Conservation (phyloP, 1,284 basidiomycete species). For the Schizophyllum amplum region DNA sequence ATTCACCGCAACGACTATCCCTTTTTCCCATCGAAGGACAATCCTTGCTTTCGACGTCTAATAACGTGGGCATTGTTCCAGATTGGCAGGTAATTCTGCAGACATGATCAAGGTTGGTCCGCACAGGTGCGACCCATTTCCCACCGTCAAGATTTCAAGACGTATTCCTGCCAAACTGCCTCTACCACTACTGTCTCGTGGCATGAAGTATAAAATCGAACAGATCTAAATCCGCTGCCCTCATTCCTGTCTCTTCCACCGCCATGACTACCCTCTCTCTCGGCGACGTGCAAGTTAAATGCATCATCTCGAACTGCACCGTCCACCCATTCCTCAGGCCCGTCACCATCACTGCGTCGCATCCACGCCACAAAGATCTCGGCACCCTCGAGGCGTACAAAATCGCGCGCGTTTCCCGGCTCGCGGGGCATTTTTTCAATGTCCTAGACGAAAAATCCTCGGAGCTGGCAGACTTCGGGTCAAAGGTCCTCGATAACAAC, state of each 20-base stretch:
- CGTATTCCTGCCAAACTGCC: too few relatives aligned
- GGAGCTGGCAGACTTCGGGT: neutral
- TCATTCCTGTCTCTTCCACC: neutral
- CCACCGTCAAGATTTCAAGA: too few relatives aligned
- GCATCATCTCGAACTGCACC: too few relatives aligned
- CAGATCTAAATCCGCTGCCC: too few relatives aligned
- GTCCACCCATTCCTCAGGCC: neutral
- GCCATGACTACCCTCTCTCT: neutral
- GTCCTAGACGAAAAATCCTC: neutral
- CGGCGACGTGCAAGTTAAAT: neutral
- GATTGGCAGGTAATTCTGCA: neutral
- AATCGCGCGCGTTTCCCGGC: neutral
- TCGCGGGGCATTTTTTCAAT: neutral
- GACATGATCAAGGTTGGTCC: neutral
- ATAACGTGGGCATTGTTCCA: neutral
- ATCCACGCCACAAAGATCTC: neutral
- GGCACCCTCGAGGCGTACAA: neutral
- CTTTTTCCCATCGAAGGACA: too few relatives aligned
- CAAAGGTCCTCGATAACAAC: conserved; percentile 4
- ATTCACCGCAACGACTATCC: too few relatives aligned
- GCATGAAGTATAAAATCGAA: too few relatives aligned
- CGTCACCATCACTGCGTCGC: neutral
- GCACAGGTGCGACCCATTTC: neutral
- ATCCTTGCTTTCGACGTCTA: too few relatives aligned
- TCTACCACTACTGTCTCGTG: too few relatives aligned